These are phyloP conservation scores for Chlamydomonas applanata DNA, from an alignment of 139 green algal genomes.

Conservation along the genomic window DNA sequence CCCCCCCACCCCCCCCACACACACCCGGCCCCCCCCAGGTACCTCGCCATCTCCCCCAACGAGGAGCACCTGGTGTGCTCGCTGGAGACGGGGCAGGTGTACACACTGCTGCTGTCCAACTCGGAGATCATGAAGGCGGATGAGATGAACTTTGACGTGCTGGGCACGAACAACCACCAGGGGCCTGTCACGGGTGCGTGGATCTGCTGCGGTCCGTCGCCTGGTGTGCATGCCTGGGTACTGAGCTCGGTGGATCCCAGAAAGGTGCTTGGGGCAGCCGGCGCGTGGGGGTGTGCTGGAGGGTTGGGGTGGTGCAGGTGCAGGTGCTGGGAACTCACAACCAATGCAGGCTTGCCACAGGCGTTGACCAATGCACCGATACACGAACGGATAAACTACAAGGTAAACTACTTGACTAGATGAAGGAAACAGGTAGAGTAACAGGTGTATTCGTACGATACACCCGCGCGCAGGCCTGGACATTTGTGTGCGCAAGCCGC, in stretches of 20 bases:
- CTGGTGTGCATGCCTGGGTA: not conserved
- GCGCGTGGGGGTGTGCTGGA: not conserved
- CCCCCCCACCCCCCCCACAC: too few species aligned
- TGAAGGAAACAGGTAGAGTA: too few species aligned
- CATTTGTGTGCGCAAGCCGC: constrained; percentile 76
- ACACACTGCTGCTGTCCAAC: constrained; percentile 67
- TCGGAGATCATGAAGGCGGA: constrained; percentile 73
- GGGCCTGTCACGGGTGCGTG: constrained; percentile 23
- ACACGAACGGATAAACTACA: too few species aligned
- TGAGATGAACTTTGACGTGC: constrained; percentile 78
- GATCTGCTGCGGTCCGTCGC: not conserved
- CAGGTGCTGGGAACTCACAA: too few species aligned
- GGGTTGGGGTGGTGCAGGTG: not conserved
- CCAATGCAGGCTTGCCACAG: too few species aligned
- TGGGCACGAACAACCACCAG: constrained; percentile 48
- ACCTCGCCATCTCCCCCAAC: constrained; percentile 62
- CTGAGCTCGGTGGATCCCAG: too few species aligned
- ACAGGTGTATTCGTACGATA: not conserved
- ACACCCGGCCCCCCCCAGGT: constrained; percentile 29
- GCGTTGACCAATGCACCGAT: too few species aligned
- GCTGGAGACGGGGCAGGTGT: constrained; percentile 66
- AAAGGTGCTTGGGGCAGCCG: too few species aligned
- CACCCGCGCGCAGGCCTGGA: constrained; percentile 52
- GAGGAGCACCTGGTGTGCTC: constrained; percentile 78
- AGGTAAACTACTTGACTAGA: too few species aligned